These are phyloP conservation scores for Candida railenensis DNA, from an alignment of 805 yeast species.

Conservation along the genomic window DNA sequence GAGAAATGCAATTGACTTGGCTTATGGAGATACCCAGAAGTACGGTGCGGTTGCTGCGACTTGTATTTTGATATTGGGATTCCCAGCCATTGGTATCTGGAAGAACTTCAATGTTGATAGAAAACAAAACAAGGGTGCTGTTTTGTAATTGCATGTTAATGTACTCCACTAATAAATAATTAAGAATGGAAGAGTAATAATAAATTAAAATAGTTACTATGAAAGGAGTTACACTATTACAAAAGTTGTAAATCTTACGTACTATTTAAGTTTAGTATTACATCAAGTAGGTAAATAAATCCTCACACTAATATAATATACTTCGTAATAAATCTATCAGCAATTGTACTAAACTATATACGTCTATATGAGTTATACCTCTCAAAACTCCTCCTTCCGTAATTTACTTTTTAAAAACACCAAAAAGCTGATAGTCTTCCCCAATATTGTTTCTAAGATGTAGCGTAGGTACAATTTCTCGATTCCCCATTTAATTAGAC, in stretches of 20 bases:
- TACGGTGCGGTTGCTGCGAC: conserved; percentile 20
- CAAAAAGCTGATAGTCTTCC: not conserved
- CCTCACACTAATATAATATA: too few species aligned
- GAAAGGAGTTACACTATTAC: too few species aligned
- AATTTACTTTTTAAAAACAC: not conserved
- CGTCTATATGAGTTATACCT: too few species aligned
- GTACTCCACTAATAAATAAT: too few species aligned
- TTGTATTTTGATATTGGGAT: conserved; percentile 16
- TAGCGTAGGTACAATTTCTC: not conserved
- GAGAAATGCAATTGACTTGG: conserved; percentile 23
- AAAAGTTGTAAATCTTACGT: too few species aligned
- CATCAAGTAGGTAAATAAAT: too few species aligned
- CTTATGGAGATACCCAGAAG: conserved; percentile 23
- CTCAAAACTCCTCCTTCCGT: too few species aligned
- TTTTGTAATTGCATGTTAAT: conserved; percentile 4
- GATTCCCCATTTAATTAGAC: not conserved
- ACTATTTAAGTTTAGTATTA: too few species aligned
- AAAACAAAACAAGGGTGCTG: conserved; percentile 10
- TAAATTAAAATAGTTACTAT: too few species aligned
- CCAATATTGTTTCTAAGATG: not conserved
- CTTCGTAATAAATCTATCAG: too few species aligned
- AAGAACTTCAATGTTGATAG: conserved; percentile 22
- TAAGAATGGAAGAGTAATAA: too few species aligned
- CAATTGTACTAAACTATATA: too few species aligned
- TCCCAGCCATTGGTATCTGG: conserved; percentile 24